Evolutionary conservation across 129 eudicot genomes (phyloP), one percentile per base, ranked within the genome.

Genomic region (Kitagawia praeruptora): DNA sequence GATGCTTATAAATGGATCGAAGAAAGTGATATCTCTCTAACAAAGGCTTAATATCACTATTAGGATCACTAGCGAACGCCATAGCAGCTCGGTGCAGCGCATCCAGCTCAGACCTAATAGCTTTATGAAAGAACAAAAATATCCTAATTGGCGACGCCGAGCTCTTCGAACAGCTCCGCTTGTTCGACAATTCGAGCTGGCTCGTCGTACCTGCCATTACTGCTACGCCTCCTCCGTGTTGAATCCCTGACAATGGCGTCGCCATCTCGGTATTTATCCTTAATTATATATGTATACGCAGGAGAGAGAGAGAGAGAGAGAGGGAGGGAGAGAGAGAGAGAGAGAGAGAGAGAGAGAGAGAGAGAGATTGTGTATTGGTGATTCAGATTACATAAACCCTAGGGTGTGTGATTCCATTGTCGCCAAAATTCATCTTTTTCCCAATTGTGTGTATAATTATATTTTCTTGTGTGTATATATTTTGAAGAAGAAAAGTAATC

Each of bases 91-190:
- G 86, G 79, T 95, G 97, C 10, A 95, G 84, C 37, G 91, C 90
- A 76, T 92, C 98, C 44, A 95, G 89, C 86, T 92, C 98, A 4
- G 90, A 80, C 80, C 93, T 78, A 63, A 92, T 95, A 13, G 98
- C 98, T 79, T 95, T 95, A 64, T 95, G 98, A 83, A 95, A 92
- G 80, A 87, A 90, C 85, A 90, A 63, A 66, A 95, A 95, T n/a
- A 95, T 90, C 85, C 91, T 84, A 84, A 95, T 86, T 69, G 98
- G 98, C 72, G 98, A 95, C 28, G 88, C 92, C 23, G 88, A 82
- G 14, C 77, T 84, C 61, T 83, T 86, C 14, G 80, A 25, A 48
- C 79, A 81, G 11, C 69, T 61, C 84, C 47, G 83, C 81, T 31
- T 92, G 73, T 73, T 78, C 74, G 75, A 61, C 81, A 80, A 76